Base-by-base conservation (phyloP, 495 filamentous ascomycete genomes). In the Thermothielavioides terrestris region DNA sequence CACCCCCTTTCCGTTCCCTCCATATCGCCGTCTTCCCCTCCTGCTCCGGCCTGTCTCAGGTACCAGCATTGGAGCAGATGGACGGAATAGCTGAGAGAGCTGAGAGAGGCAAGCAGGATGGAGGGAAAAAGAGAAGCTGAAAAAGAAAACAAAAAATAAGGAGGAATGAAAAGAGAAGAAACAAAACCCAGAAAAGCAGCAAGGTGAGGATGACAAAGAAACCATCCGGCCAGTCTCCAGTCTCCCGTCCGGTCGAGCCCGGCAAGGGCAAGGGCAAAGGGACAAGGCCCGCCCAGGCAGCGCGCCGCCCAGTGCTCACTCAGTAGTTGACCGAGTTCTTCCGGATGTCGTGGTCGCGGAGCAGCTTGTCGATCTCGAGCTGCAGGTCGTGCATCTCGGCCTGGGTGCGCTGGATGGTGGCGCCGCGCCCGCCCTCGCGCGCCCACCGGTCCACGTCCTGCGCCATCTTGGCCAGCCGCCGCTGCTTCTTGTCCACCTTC, bases 401-500 rank as follows among this genome's bases (percentile, higher is more conserved):
- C 56, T 80, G 61, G 49, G 85, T 82, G 62, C 82, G 81, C 53
- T 87, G 87, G 71, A 95, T 90, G 27, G 87, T 91, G 51, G 88
- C 87, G 36, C 74, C 75, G 56, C 86, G 79, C 64, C 77, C 85
- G 64, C 69, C 83, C 75, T 80, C 87, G 65, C 68, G 64, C 63
- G 79, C 75, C 91, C 91, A 97, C 42, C 91, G 84, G 44, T 72
- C 72, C 66, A 95, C 79, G 56, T 89, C 84, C 49, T 86, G 83
- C 44, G 75, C 58, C 74, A 95, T 86, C 68, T 85, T 82, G 60
- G 66, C 72, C 58, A 83, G 78, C 54, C 89, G 84, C 42, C 89
- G 80, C 61, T 75, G 67, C 68, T 95, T 96, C 66, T 88, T 91
- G 56, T 88, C 82, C 61, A 94, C 85, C 70, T 92, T 89, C 57